Conservation (phyloP, 768 basidiomycete species). For the Termitomyces sp. region DNA sequence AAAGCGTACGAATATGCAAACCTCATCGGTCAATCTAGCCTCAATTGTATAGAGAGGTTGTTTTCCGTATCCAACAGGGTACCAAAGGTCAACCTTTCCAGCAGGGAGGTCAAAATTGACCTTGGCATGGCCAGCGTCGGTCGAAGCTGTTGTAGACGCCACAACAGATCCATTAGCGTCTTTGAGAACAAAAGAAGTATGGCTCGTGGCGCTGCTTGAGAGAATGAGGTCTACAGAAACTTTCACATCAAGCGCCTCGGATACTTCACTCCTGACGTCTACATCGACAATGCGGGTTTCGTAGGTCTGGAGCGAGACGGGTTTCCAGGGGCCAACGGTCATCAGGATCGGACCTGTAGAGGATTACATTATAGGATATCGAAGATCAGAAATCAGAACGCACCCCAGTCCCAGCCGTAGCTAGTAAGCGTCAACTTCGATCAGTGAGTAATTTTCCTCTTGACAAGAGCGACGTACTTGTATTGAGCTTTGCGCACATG, state of each 20-base stretch:
- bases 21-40: constrained; percentile 48
- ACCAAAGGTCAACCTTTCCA: constrained; percentile 75
- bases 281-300: constrained; percentile 57
- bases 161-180: constrained; percentile 42
- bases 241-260: constrained; percentile 46
- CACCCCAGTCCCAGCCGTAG: constrained; percentile 91
- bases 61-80: constrained; percentile 74
- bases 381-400: neutral
- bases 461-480: constrained; percentile 44
- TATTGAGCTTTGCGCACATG: constrained; percentile 94
- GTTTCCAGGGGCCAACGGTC: constrained; percentile 87
- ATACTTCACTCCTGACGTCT: constrained; percentile 53
- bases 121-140: constrained; percentile 29
- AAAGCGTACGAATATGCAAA: constrained; percentile 19
- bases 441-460: neutral
- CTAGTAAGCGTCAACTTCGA: constrained; percentile 25
- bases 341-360: constrained; percentile 70
- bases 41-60: constrained; percentile 73
- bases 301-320: constrained; percentile 68
- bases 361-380: neutral
- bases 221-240: constrained; percentile 42
- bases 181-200: constrained; percentile 43
- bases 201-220: constrained; percentile 30
- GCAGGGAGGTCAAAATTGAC: constrained; percentile 43
- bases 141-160: constrained; percentile 28